These are phyloP conservation scores for Ophiostoma sp. DNA, from an alignment of 2,329 filamentous ascomycete species.

Conservation along the genomic window DNA sequence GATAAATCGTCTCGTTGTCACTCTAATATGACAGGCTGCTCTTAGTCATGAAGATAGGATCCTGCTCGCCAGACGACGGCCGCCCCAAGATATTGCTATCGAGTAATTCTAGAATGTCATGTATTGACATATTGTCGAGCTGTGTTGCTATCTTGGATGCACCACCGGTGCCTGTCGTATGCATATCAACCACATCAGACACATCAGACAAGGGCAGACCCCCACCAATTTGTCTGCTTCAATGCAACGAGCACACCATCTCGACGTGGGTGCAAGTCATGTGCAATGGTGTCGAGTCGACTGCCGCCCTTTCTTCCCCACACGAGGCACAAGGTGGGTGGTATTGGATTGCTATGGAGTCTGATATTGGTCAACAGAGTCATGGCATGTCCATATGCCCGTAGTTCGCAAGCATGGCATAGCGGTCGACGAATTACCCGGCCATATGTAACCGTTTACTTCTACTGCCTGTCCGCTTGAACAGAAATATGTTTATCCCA, in stretches of 20 bases:
- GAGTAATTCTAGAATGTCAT: background rate
- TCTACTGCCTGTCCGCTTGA: too few relatives aligned
- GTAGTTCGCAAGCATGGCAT: background rate
- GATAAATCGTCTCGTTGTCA: too few relatives aligned
- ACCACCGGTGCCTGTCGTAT: background rate
- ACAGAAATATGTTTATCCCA: too few relatives aligned
- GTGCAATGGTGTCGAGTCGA: background rate
- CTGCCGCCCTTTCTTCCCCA: conserved; percentile 8
- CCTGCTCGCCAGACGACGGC: too few relatives aligned
- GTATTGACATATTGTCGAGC: background rate
- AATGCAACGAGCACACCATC: background rate
- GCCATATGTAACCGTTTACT: too few relatives aligned
- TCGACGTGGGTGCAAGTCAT: conserved; percentile 1
- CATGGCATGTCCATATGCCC: background rate
- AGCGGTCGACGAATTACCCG: too few relatives aligned
- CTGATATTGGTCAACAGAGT: background rate
- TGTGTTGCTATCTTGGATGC: background rate
- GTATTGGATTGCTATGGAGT: background rate
- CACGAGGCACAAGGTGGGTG: background rate
- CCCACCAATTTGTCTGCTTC: background rate
- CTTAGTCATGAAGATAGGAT: too few relatives aligned
- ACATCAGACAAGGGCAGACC: background rate
- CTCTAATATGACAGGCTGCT: too few relatives aligned
- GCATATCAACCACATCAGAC: background rate
- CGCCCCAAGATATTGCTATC: background rate